These are phyloP conservation scores for Plasmopara halstedii DNA, from an alignment of 352 stramenopile species.

Conservation along the genomic window DNA sequence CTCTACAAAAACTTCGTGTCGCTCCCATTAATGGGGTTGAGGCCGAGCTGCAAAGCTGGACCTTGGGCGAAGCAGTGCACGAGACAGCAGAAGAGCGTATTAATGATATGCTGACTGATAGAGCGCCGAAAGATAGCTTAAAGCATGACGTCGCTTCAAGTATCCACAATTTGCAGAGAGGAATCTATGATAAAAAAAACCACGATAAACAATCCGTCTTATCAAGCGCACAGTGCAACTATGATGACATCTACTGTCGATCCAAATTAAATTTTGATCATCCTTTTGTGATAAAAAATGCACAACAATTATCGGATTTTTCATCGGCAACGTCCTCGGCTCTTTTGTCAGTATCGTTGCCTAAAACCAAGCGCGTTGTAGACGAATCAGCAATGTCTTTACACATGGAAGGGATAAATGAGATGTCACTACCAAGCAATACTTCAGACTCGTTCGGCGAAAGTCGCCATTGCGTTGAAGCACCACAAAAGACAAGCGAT, in stretches of 20 bases:
- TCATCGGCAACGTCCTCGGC: neutral
- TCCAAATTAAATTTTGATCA: slow-evolving; percentile 30
- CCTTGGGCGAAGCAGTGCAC: slow-evolving; percentile 3
- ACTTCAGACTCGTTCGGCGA: neutral
- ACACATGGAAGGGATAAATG: slow-evolving; percentile 2
- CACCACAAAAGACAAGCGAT: neutral
- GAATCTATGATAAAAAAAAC: neutral
- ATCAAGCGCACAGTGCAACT: slow-evolving; percentile 11
- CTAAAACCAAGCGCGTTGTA: neutral
- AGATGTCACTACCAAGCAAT: no score
- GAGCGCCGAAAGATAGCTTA: neutral
- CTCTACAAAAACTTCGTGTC: slow-evolving; percentile 12
- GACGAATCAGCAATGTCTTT: slow-evolving; percentile 2
- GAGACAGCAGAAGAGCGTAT: slow-evolving; percentile 15
- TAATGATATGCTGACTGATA: slow-evolving; percentile 17
- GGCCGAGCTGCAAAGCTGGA: neutral
- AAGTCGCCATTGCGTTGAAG: neutral
- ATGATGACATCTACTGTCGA: slow-evolving; percentile 40
- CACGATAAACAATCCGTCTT: neutral
- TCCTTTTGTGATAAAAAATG: slow-evolving; percentile 10
- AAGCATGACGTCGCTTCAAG: neutral
- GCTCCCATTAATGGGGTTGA: neutral
- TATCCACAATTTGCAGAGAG: neutral
- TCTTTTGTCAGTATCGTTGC: neutral
- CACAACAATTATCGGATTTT: neutral